A percentile compares a stretch with the other conserved stretches of the same genome.
phyloP scores from a whole-genome alignment of 352 stramenopile genomes.

The Phytopythium vexans region DNA sequence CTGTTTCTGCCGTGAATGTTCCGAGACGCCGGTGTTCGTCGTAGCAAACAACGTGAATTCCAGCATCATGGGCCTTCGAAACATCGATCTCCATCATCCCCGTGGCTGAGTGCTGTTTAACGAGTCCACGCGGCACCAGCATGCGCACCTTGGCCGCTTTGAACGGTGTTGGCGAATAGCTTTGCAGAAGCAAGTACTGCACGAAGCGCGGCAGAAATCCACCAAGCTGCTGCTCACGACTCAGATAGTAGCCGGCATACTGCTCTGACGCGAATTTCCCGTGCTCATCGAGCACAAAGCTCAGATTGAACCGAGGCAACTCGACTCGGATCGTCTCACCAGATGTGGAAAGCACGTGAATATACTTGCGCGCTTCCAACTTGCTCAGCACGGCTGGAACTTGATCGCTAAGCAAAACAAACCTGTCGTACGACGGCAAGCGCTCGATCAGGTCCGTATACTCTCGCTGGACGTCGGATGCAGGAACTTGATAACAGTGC shows the following conservation, averaged over 20 bases:
- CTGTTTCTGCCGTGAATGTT: constrained; percentile 12
- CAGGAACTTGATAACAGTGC: constrained; percentile 31
- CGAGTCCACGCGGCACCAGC: constrained; percentile 27
- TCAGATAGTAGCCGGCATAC: constrained; percentile 38
- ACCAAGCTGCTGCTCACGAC: constrained; percentile 28
- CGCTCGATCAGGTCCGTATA: constrained; percentile 12
- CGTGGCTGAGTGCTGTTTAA: constrained; percentile 6
- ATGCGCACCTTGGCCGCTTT: constrained; percentile 19
- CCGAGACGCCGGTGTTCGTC: constrained; percentile 17
- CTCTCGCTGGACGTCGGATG: constrained; percentile 12
- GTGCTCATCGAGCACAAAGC: constrained; percentile 20
- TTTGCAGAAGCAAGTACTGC: constrained; percentile 31
- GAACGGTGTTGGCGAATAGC: background rate
- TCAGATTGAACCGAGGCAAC: constrained; percentile 38
- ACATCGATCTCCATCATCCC: constrained; percentile 17
- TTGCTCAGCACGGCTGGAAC: constrained; percentile 27
- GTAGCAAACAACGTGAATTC: constrained; percentile 7
- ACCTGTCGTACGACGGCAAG: constrained; percentile 15
- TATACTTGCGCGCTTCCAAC: constrained; percentile 33
- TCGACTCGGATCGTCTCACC: constrained; percentile 21
- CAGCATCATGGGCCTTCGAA: background rate
- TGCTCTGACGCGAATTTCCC: constrained; percentile 17
- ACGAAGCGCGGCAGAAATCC: constrained; percentile 34
- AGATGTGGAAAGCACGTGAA: constrained; percentile 20
- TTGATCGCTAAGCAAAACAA: constrained; percentile 12